These are phyloP conservation scores for Suhomyces faveliae DNA, from an alignment of 805 yeast genomes.

Conservation along the genomic window DNA sequence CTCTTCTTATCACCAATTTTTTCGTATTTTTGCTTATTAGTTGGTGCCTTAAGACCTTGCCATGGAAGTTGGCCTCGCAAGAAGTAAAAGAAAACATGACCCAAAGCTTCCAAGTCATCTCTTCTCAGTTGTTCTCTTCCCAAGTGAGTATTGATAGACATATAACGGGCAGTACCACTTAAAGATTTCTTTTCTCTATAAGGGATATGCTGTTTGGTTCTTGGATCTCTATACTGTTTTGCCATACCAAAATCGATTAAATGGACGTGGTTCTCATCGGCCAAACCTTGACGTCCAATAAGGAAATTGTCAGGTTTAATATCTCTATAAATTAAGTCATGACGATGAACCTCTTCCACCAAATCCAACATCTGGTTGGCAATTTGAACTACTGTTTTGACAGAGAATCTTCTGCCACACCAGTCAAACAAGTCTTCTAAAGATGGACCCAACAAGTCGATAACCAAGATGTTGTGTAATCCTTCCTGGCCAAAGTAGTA, in stretches of 20 bases:
- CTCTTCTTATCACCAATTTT: constrained; percentile 81
- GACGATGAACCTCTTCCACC: constrained; percentile 72
- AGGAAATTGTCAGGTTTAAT: constrained; percentile 82
- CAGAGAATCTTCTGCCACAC: constrained; percentile 76
- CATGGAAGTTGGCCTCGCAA: constrained; percentile 79
- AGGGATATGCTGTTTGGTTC: constrained; percentile 77
- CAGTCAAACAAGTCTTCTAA: constrained; percentile 82
- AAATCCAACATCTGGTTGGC: constrained; percentile 77
- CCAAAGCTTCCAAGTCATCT: constrained; percentile 78
- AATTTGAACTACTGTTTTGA: constrained; percentile 69
- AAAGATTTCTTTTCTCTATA: constrained; percentile 77
- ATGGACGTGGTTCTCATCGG: constrained; percentile 66
- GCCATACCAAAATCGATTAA: constrained; percentile 88
- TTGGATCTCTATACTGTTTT: constrained; percentile 77
- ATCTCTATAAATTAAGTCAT: constrained; percentile 75
- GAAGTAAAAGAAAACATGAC: constrained; percentile 80
- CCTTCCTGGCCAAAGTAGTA: constrained; percentile 87
- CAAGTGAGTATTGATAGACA: constrained; percentile 85
- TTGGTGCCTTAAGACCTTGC: constrained; percentile 89
- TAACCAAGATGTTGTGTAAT: constrained; percentile 70
- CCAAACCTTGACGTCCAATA: constrained; percentile 59
- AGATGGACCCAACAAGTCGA: constrained; percentile 77
- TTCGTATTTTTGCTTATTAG: constrained; percentile 80
- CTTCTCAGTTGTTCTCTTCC: constrained; percentile 83
- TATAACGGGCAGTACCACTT: constrained; percentile 83